phyloP scores from a whole-genome alignment of 768 basidiomycete genomes.

The Rhizopogon vesiculosus region DNA sequence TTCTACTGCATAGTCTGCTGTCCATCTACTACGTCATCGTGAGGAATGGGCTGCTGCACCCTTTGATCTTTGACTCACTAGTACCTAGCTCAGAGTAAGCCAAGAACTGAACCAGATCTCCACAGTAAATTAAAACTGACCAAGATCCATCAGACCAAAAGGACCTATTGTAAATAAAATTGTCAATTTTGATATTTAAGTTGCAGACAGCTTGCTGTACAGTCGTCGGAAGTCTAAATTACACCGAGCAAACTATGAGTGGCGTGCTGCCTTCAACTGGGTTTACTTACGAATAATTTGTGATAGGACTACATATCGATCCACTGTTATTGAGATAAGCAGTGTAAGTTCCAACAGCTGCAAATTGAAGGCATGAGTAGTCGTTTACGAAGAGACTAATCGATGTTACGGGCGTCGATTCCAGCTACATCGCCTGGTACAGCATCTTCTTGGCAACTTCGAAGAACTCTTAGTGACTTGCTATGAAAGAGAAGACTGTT shows the following conservation, averaged over 20 bases:
- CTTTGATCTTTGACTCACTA: slow-evolving; percentile 6
- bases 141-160: slow-evolving; percentile 15
- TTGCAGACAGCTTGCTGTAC: slow-evolving; percentile 20
- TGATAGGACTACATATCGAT: background rate
- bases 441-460: slow-evolving; percentile 17
- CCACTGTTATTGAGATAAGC: slow-evolving; percentile 7
- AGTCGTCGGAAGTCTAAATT: slow-evolving; percentile 6
- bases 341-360: slow-evolving; percentile 13
- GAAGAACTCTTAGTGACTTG: background rate
- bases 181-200: slow-evolving; percentile 13
- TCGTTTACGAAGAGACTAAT: background rate
- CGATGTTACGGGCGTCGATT: background rate
- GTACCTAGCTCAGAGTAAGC: background rate
- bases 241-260: background rate
- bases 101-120: background rate
- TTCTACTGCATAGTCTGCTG: slow-evolving; percentile 10
- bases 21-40: slow-evolving; percentile 11
- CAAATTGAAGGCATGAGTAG: slow-evolving; percentile 2
- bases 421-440: background rate
- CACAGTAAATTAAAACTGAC: slow-evolving; percentile 3
- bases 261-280: background rate
- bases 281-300: slow-evolving; percentile 4
- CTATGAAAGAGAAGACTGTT: background rate
- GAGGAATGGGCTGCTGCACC: background rate
- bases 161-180: slow-evolving; percentile 3